Evolutionary conservation across 1,139 yeast species (phyloP).

Genomic region (Komagataea norvegica): DNA sequence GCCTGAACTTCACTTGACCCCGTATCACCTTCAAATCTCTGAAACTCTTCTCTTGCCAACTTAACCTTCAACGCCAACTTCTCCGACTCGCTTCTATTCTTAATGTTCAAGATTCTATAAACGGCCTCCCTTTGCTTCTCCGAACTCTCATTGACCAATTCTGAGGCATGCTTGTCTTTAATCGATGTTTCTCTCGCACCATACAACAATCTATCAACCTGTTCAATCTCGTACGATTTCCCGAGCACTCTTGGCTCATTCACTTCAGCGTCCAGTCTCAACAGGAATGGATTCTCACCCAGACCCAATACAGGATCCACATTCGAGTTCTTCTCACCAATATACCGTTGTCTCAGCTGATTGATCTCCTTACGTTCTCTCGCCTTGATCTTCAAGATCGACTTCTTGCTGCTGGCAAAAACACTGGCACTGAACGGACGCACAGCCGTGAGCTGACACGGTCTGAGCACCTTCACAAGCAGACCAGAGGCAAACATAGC

Average conservation of each 20-base stretch:
- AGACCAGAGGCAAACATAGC: slow-evolving; percentile 10
- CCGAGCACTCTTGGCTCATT: slow-evolving; percentile 58
- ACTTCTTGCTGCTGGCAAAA: slow-evolving; percentile 16
- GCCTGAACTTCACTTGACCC: slow-evolving; percentile 97
- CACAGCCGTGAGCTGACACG: not conserved
- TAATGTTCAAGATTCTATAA: slow-evolving; percentile 66
- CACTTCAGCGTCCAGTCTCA: slow-evolving; percentile 60
- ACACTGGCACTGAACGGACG: slow-evolving; percentile 16
- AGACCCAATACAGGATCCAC: slow-evolving; percentile 84
- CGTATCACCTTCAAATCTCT: slow-evolving; percentile 82
- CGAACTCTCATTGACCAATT: slow-evolving; percentile 37
- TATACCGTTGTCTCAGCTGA: slow-evolving; percentile 30
- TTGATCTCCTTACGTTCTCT: slow-evolving; percentile 24
- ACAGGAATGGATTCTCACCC: slow-evolving; percentile 60
- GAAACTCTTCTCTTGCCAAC: slow-evolving; percentile 74
- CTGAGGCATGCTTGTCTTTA: slow-evolving; percentile 36
- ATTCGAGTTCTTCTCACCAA: slow-evolving; percentile 33
- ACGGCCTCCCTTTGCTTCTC: slow-evolving; percentile 64
- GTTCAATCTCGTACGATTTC: slow-evolving; percentile 53
- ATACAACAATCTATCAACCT: slow-evolving; percentile 69
- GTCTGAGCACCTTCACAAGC: slow-evolving; percentile 8
- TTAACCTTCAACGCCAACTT: slow-evolving; percentile 53
- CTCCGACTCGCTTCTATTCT: slow-evolving; percentile 62
- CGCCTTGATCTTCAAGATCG: slow-evolving; percentile 23
- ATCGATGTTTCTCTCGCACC: slow-evolving; percentile 69